These are phyloP conservation scores for Russula emetica DNA, from an alignment of 768 basidiomycete species.

Conservation along the genomic window DNA sequence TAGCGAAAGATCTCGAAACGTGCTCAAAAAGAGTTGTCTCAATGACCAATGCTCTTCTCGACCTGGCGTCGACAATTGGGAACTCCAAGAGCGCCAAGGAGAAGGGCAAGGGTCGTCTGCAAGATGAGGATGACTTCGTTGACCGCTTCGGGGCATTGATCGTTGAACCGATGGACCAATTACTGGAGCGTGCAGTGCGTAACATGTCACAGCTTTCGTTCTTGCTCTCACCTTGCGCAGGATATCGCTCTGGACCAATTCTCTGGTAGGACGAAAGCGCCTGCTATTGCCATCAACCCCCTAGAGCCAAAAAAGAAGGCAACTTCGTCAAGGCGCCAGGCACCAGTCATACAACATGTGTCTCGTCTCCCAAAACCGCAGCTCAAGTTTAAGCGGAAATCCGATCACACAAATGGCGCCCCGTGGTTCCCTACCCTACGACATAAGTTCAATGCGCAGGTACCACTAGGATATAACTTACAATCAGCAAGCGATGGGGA, in stretches of 20 bases:
- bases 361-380: slow-evolving; percentile 80
- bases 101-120: slow-evolving; percentile 54
- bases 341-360: slow-evolving; percentile 68
- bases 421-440: slow-evolving; percentile 67
- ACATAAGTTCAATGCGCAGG: slow-evolving; percentile 78
- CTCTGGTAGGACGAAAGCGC: slow-evolving; percentile 63
- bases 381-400: slow-evolving; percentile 54
- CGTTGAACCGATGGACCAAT: slow-evolving; percentile 78
- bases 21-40: slow-evolving; percentile 63
- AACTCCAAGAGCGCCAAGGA: slow-evolving; percentile 34
- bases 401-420: slow-evolving; percentile 51
- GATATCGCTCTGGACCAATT: slow-evolving; percentile 81
- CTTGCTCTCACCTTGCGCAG: slow-evolving; percentile 38
- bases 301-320: slow-evolving; percentile 34
- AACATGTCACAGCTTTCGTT: neutral
- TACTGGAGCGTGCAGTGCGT: slow-evolving; percentile 80
- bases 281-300: slow-evolving; percentile 57
- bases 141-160: slow-evolving; percentile 76
- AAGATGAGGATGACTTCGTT: slow-evolving; percentile 73
- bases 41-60: slow-evolving; percentile 61
- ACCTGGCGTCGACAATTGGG: slow-evolving; percentile 45
- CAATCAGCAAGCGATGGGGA: slow-evolving; percentile 34
- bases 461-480: slow-evolving; percentile 68
- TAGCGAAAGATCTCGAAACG: slow-evolving; percentile 67
- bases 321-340: slow-evolving; percentile 43